Percentiles rank a stretch among this genome's conserved stretches.
These are phyloP conservation scores for Populus deltoides DNA, from an alignment of 345 rosid genomes.

Conservation along the genomic window DNA sequence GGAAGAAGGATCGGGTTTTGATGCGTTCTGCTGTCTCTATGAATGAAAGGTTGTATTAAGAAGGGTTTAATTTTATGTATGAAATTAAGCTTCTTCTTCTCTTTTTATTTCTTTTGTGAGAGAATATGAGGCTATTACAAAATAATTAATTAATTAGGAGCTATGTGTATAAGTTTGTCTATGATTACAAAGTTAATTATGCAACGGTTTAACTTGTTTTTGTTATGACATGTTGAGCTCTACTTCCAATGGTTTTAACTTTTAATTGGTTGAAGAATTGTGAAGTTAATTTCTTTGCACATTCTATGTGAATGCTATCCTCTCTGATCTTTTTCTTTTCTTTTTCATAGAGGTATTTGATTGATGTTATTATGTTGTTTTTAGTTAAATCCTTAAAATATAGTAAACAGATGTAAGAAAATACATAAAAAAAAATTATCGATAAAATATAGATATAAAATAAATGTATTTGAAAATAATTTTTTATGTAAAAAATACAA, in stretches of 20 bases:
- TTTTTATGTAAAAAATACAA: too few relatives aligned
- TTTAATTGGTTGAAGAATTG: neutral
- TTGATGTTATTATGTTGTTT: too few relatives aligned
- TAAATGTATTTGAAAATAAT: too few relatives aligned
- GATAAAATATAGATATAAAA: too few relatives aligned
- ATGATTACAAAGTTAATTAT: neutral
- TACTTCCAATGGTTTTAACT: neutral
- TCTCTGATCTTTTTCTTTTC: accelerated
- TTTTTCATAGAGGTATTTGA: too few relatives aligned
- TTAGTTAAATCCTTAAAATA: too few relatives aligned
- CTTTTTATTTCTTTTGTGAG: neutral
- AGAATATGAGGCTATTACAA: neutral
- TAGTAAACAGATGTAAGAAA: too few relatives aligned
- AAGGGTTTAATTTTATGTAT: neutral
- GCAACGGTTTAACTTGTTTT: neutral
- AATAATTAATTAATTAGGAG: neutral
- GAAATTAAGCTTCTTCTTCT: neutral
- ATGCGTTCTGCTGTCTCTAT: slow-evolving; percentile 19
- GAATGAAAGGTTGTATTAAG: slow-evolving; percentile 6
- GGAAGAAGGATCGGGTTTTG: slow-evolving; percentile 34
- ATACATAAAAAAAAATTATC: too few relatives aligned
- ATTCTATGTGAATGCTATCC: neutral
- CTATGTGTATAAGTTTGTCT: neutral
- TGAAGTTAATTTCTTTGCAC: neutral
- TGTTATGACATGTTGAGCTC: neutral